These are phyloP conservation scores for Exophiala mesophila DNA, from an alignment of 2,329 filamentous ascomycete genomes.

Conservation along the genomic window DNA sequence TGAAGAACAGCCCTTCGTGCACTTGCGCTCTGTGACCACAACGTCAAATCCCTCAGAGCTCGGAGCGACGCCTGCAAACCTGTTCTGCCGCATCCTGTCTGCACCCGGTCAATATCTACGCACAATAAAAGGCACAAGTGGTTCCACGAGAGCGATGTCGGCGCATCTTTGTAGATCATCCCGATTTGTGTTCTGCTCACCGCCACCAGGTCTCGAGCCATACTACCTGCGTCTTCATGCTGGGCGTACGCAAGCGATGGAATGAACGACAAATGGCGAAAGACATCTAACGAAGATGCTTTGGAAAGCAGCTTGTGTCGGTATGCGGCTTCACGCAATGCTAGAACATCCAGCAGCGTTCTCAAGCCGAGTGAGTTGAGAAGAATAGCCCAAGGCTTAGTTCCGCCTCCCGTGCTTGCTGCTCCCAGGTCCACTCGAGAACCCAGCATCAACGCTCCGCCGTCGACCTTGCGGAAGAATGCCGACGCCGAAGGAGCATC, in stretches of 20 bases:
- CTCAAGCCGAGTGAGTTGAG: too few species aligned
- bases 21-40: slow-evolving; percentile 47
- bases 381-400: too few species aligned
- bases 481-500: slow-evolving; percentile 3
- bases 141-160: slow-evolving; percentile 51
- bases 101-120: slow-evolving; percentile 48
- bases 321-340: slow-evolving; percentile 1
- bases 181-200: slow-evolving; percentile 28
- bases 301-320: neutral
- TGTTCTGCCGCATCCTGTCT: slow-evolving; percentile 46
- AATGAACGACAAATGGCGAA: slow-evolving; percentile 4
- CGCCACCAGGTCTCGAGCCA: slow-evolving; percentile 1
- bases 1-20: slow-evolving; percentile 48
- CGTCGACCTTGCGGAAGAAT: slow-evolving; percentile 4
- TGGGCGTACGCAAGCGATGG: too few species aligned
- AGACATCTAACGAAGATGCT: slow-evolving; percentile 3
- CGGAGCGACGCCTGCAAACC: slow-evolving; percentile 43
- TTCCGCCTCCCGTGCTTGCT: too few species aligned
- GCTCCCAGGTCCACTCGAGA: neutral
- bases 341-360: too few species aligned
- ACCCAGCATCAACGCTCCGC: slow-evolving; percentile 2
- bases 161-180: slow-evolving; percentile 38
- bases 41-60: slow-evolving; percentile 46
- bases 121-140: slow-evolving; percentile 49
- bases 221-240: too few species aligned